Evolutionary conservation across 495 filamentous ascomycete species (phyloP).

Genomic region (Penicillium paradoxum): DNA sequence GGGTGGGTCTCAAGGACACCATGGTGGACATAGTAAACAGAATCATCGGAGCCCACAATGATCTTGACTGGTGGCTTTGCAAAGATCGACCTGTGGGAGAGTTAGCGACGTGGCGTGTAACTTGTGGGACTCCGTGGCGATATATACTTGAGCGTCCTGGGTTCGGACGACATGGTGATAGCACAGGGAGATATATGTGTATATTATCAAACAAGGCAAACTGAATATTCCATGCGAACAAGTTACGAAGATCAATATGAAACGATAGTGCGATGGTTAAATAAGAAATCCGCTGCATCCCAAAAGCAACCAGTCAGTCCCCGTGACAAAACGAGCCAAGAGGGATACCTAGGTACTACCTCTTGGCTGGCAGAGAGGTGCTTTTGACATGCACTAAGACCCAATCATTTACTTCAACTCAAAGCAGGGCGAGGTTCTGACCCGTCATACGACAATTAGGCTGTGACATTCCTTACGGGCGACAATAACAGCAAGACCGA

Average conservation of each 20-base stretch:
- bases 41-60: not conserved
- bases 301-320: not conserved
- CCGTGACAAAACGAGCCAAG: not conserved
- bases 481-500: too few species aligned
- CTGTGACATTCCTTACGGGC: not conserved
- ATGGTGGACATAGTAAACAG: constrained; percentile 1
- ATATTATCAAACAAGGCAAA: too few species aligned
- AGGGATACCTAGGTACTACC: not conserved
- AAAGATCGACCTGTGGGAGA: not conserved
- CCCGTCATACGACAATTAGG: not conserved
- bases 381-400: constrained; percentile 5
- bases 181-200: too few species aligned
- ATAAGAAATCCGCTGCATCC: not conserved
- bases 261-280: not conserved
- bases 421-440: not conserved
- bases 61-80: constrained; percentile 6
- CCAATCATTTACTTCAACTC: not conserved
- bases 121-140: not conserved
- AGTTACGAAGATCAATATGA: too few species aligned
- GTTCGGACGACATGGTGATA: not conserved
- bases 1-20: constrained; percentile 1
- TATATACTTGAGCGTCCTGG: not conserved
- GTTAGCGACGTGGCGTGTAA: not conserved
- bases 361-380: not conserved
- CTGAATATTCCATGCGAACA: too few species aligned